Evolutionary conservation across 768 basidiomycete species (phyloP).

Genomic region (Naganishia antarctica): DNA sequence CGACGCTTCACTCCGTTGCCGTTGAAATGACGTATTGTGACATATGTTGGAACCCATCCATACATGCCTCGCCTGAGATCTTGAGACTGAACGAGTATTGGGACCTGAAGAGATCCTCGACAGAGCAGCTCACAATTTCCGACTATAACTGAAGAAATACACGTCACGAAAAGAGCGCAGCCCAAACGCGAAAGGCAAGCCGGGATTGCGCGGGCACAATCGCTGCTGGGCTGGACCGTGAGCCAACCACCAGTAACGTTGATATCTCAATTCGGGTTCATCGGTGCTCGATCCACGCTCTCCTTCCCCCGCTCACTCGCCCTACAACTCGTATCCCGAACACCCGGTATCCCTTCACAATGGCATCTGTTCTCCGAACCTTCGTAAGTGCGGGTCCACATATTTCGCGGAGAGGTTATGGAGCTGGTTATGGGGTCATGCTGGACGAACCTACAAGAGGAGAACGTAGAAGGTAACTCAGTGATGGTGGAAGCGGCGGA

Average conservation of each 20-base stretch:
- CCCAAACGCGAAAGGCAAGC: not conserved
- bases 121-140: not conserved
- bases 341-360: conserved; percentile 1
- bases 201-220: not conserved
- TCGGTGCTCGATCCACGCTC: not conserved
- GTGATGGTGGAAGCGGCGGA: no score
- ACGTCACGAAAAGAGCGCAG: not conserved
- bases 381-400: conserved; percentile 3
- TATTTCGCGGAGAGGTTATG: not conserved
- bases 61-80: no score
- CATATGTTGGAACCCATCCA: no score
- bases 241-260: not conserved
- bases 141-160: not conserved
- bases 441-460: no score
- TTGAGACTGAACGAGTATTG: no score
- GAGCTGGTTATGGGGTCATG: no score
- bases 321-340: not conserved
- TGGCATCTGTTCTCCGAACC: conserved; percentile 21
- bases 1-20: no score
- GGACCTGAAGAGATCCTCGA: not conserved
- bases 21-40: no score
- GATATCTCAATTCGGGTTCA: not conserved
- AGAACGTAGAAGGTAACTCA: no score
- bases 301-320: not conserved
- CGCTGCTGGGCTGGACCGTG: not conserved